A percentile compares a stretch with the other conserved stretches of the same genome.
phyloP scores from a whole-genome alignment of 352 stramenopile genomes.

The Thalassiosira oceanica region DNA sequence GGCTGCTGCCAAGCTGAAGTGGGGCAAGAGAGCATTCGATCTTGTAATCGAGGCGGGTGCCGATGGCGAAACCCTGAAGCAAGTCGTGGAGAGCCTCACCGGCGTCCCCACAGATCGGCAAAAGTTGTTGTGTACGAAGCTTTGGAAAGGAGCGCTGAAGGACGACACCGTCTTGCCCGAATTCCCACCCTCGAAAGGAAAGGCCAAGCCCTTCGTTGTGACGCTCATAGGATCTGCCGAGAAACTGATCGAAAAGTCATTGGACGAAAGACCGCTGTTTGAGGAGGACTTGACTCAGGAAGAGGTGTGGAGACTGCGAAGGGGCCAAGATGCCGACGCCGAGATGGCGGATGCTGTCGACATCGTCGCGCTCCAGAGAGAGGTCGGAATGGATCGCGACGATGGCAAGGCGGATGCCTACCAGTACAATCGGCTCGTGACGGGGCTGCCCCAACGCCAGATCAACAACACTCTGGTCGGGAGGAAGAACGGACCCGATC shows the following conservation, averaged over 20 bases:
- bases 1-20: too few relatives aligned
- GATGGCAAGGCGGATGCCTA: slow-evolving; percentile 41
- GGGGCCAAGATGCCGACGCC: slow-evolving; percentile 3
- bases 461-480: slow-evolving; percentile 40
- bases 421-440: slow-evolving; percentile 51
- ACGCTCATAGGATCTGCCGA: slow-evolving; percentile 94
- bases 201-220: slow-evolving; percentile 49
- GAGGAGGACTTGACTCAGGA: slow-evolving; percentile 44
- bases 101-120: slow-evolving; percentile 75
- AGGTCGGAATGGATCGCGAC: slow-evolving; percentile 17
- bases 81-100: slow-evolving; percentile 41
- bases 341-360: slow-evolving; percentile 26
- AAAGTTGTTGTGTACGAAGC: slow-evolving; percentile 79
- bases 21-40: slow-evolving; percentile 43
- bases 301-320: slow-evolving; percentile 22
- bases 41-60: slow-evolving; percentile 19
- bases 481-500: neutral
- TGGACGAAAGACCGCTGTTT: slow-evolving; percentile 22
- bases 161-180: slow-evolving; percentile 61
- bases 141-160: slow-evolving; percentile 83
- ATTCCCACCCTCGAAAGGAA: neutral
- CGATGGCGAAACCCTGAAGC: slow-evolving; percentile 28
- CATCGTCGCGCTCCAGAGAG: slow-evolving; percentile 48
- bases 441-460: slow-evolving; percentile 49
- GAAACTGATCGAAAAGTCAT: slow-evolving; percentile 84